Conservation (phyloP, 2,329 filamentous ascomycete species). For the Curvularia spicifera region DNA sequence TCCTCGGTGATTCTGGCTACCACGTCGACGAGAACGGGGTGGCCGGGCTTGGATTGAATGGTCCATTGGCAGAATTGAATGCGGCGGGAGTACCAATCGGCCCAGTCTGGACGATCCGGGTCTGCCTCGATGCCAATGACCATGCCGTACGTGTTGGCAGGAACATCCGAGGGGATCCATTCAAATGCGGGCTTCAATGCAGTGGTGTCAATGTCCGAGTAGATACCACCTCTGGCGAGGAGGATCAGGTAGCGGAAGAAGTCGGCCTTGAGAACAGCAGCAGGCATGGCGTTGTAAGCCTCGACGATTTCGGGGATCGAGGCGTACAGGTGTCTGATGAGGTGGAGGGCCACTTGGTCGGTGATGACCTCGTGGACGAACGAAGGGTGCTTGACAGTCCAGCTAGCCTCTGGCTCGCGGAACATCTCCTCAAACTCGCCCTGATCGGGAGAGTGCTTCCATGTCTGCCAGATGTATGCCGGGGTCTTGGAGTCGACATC, state of each 20-base stretch:
- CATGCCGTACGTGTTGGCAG: slow-evolving; percentile 78
- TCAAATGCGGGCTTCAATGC: slow-evolving; percentile 82
- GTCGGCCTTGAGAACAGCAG: slow-evolving; percentile 65
- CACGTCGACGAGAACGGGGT: slow-evolving; percentile 87
- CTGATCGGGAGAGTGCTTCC: slow-evolving; percentile 84
- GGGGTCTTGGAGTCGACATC: slow-evolving; percentile 88
- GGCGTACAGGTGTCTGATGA: slow-evolving; percentile 86
- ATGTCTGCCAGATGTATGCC: slow-evolving; percentile 99
- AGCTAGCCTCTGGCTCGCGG: slow-evolving; percentile 84
- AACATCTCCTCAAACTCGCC: slow-evolving; percentile 76
- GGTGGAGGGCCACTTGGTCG: slow-evolving; percentile 81
- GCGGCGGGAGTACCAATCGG: slow-evolving; percentile 91
- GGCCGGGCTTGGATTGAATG: slow-evolving; percentile 92
- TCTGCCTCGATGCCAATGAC: slow-evolving; percentile 97
- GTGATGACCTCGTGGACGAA: slow-evolving; percentile 98
- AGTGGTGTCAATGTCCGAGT: slow-evolving; percentile 82
- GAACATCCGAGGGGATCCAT: slow-evolving; percentile 83
- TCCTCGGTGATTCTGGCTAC: slow-evolving; percentile 85
- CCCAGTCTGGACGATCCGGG: slow-evolving; percentile 90
- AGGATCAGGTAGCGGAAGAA: slow-evolving; percentile 74
- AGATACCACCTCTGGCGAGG: slow-evolving; percentile 79
- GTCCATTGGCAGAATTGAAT: slow-evolving; percentile 99
- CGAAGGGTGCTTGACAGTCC: slow-evolving; percentile 83
- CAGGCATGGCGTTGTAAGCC: slow-evolving; percentile 57
- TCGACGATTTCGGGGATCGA: slow-evolving; percentile 61